These are phyloP conservation scores for Lactarius tabidus DNA, from an alignment of 768 basidiomycete genomes.

Conservation along the genomic window DNA sequence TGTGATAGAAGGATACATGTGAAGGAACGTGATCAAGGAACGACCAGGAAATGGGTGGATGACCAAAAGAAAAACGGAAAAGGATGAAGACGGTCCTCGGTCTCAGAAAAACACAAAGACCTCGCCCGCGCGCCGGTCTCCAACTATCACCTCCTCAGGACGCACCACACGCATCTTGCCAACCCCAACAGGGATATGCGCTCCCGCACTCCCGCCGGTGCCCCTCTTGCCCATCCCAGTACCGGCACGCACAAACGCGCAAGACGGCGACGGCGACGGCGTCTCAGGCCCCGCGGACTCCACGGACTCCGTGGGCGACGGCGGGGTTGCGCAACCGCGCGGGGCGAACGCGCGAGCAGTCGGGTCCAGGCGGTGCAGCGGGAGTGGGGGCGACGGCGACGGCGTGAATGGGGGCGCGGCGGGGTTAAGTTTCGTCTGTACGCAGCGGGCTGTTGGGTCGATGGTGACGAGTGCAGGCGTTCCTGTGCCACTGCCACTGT, in stretches of 20 bases:
- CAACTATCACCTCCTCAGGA: slow-evolving; percentile 4
- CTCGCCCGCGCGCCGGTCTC: slow-evolving; percentile 3
- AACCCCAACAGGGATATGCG: background rate
- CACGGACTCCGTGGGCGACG: slow-evolving; percentile 9
- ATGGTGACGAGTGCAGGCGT: background rate
- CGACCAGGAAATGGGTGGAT: background rate
- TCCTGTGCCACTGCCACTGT: background rate
- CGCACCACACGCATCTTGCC: slow-evolving; percentile 14
- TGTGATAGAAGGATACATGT: background rate
- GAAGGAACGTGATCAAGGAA: background rate
- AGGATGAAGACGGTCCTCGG: too few relatives aligned
- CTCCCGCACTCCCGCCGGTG: background rate
- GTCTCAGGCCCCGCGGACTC: slow-evolving; percentile 7
- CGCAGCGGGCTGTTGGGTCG: background rate
- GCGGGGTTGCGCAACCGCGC: background rate
- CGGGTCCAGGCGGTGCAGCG: background rate
- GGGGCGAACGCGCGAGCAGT: slow-evolving; percentile 12
- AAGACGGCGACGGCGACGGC: background rate
- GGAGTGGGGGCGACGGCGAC: background rate
- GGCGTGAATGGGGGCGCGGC: slow-evolving; percentile 1
- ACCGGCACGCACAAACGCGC: background rate
- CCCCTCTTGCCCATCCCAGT: background rate
- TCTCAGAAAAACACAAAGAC: slow-evolving; percentile 14
- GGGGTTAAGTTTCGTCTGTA: background rate
- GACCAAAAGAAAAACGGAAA: background rate